These are phyloP conservation scores for Thermomyces lanuginosus DNA, from an alignment of 2,329 filamentous ascomycete species.

Conservation along the genomic window DNA sequence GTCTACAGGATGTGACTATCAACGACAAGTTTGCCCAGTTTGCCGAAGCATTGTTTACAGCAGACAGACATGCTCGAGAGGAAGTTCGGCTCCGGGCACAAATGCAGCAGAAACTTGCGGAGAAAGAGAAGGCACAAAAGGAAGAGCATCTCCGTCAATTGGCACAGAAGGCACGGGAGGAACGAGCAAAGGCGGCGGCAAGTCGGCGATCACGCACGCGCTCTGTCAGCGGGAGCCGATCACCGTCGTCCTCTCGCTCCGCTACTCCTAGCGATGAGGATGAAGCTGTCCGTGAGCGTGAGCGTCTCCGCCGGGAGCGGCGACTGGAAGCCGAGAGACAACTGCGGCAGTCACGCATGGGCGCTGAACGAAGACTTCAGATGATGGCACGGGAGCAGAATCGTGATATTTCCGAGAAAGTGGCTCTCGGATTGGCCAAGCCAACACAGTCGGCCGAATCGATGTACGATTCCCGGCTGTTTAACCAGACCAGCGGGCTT, in stretches of 20 bases:
- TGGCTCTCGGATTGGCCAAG: slow-evolving; percentile 85
- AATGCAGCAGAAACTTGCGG: slow-evolving; percentile 91
- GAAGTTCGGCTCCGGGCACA: slow-evolving; percentile 81
- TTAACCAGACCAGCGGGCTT: slow-evolving; percentile 87
- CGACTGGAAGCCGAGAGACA: slow-evolving; percentile 75
- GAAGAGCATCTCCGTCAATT: slow-evolving; percentile 79
- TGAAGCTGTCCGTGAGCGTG: slow-evolving; percentile 56
- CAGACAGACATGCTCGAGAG: slow-evolving; percentile 84
- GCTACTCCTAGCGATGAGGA: slow-evolving; percentile 44
- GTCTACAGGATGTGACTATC: slow-evolving; percentile 83
- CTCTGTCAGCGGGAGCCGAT: slow-evolving; percentile 30
- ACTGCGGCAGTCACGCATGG: slow-evolving; percentile 86
- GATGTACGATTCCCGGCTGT: slow-evolving; percentile 93
- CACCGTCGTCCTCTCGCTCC: slow-evolving; percentile 28
- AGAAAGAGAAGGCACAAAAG: slow-evolving; percentile 90
- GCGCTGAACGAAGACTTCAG: slow-evolving; percentile 76
- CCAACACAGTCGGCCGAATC: slow-evolving; percentile 80
- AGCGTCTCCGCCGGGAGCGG: slow-evolving; percentile 60
- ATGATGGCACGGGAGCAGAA: slow-evolving; percentile 91
- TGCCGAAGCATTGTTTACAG: slow-evolving; percentile 82
- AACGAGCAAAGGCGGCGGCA: slow-evolving; percentile 42
- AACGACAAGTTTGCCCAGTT: slow-evolving; percentile 98
- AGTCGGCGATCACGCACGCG: slow-evolving; percentile 32
- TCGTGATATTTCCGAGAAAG: slow-evolving; percentile 92
- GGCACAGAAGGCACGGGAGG: slow-evolving; percentile 81